Base-by-base conservation (phyloP, 768 basidiomycete species). In the Collybiopsis confluens region DNA sequence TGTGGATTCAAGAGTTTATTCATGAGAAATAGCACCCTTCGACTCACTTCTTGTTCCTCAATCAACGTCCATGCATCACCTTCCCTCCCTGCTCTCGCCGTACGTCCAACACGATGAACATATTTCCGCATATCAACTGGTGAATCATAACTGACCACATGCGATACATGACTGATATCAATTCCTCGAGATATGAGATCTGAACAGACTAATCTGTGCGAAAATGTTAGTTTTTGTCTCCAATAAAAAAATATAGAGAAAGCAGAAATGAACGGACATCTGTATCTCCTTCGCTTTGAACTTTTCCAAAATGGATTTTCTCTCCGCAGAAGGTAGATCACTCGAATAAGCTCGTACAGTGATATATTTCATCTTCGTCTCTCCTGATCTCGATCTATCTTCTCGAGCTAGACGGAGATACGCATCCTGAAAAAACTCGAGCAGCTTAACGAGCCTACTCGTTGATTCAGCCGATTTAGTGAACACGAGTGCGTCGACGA, bases 51-150 rank as follows among this genome's bases (percentile, higher is more conserved):
- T 65, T 97, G 95, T 65, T 93, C 89, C 73, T 98, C 97, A 6
- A 98, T 90, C 61, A 98, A 69, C 1, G 89, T 90, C 96, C 96
- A 99, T 2, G 95, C 94, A 58, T 89, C 82, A 5, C 97, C 97
- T 20, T 72, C 70, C 43, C 89, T 77, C 7, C 97, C 97, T 2
- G 97, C 97, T 47, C 97, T 81, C 2, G 97, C 97, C 4, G 97
- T 98, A 41, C 97, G 80, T 20, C 97, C 97, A 8, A 95, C 96
- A 50, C 97, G 87, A 68, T 99, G 97, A 10, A 99, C 91, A 64
- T 99, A 99, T 68, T 98, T 98, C 47, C 92, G 81, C 82, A 98
- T 94, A 66, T 98, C 97, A n/a, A 97, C 80, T 8, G 97, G 95
- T 2, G 83, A 86, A 65, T 99, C 97, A 67, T 99, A 98, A 63